These are phyloP conservation scores for Fusarium sp. DNA, from an alignment of 2,329 filamentous ascomycete species.

Conservation along the genomic window DNA sequence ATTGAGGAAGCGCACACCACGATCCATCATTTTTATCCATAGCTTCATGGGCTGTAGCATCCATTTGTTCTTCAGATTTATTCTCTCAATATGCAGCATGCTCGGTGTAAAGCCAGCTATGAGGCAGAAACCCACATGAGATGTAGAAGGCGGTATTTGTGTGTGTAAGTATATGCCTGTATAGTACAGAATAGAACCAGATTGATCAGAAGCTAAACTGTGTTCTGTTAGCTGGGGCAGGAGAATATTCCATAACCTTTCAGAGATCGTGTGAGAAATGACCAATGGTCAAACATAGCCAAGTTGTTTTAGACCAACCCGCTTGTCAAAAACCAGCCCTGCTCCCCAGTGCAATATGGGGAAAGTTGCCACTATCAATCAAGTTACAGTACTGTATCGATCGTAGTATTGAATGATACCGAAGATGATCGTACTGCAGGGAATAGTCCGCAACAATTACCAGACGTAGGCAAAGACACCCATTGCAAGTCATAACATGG, in stretches of 20 bases:
- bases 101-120: neutral
- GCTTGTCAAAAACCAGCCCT: slow-evolving; percentile 25
- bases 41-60: neutral
- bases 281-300: slow-evolving; percentile 30
- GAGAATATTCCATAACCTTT: slow-evolving; percentile 19
- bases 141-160: neutral
- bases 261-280: slow-evolving; percentile 31
- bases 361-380: slow-evolving; percentile 28
- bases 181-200: neutral
- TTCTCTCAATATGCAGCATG: slow-evolving; percentile 3
- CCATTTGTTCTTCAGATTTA: neutral
- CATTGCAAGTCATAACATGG: neutral
- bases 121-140: neutral
- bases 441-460: slow-evolving; percentile 14
- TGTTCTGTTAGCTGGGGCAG: slow-evolving; percentile 21
- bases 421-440: slow-evolving; percentile 30
- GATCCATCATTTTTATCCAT: slow-evolving; percentile 11
- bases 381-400: slow-evolving; percentile 18
- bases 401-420: slow-evolving; percentile 24
- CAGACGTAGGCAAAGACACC: slow-evolving; percentile 8
- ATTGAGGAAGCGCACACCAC: slow-evolving; percentile 32
- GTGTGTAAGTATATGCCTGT: neutral
- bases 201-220: neutral
- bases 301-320: slow-evolving; percentile 33
- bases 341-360: slow-evolving; percentile 18